Percentiles rank a stretch among this genome's conserved stretches.
Evolutionary conservation across 345 rosid species (phyloP).

Genomic region (Eucalyptus caleyi): DNA sequence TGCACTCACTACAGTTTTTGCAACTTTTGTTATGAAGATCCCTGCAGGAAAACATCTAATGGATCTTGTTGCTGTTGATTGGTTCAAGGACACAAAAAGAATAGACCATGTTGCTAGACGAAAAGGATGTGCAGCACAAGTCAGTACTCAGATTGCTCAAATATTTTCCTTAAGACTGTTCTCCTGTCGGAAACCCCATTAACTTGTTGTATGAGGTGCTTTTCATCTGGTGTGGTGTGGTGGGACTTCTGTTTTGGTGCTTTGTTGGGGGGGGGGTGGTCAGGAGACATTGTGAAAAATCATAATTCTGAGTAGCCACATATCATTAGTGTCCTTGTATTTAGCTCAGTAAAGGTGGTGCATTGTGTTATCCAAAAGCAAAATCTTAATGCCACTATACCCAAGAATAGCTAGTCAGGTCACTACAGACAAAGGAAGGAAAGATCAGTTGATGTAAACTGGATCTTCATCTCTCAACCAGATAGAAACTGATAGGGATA

Average conservation of each 20-base stretch:
- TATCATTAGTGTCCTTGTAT: not conserved
- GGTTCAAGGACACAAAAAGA: conserved; percentile 96
- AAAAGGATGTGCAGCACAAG: conserved; percentile 96
- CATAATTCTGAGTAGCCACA: not conserved
- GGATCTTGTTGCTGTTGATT: conserved; percentile 99
- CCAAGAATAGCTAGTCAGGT: not conserved
- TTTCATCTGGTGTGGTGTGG: not conserved
- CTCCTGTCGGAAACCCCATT: not conserved
- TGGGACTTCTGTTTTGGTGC: not conserved
- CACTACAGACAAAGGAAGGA: not conserved
- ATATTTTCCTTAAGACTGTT: not conserved
- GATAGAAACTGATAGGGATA: not conserved
- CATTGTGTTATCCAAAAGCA: not conserved
- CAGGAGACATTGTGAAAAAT: not conserved
- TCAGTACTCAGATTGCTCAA: conserved; percentile 11
- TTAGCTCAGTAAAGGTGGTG: not conserved
- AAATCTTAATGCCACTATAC: not conserved
- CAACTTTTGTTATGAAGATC: conserved; percentile 32
- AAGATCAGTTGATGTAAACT: not conserved
- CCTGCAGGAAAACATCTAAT: conserved; percentile 92
- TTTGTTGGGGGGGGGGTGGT: not conserved
- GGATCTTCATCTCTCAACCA: not conserved
- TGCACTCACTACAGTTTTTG: not conserved
- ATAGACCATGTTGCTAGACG: conserved; percentile 94
- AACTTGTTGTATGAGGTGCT: not conserved